These are phyloP conservation scores for Daedalea quercina DNA, from an alignment of 768 basidiomycete species.

Conservation along the genomic window DNA sequence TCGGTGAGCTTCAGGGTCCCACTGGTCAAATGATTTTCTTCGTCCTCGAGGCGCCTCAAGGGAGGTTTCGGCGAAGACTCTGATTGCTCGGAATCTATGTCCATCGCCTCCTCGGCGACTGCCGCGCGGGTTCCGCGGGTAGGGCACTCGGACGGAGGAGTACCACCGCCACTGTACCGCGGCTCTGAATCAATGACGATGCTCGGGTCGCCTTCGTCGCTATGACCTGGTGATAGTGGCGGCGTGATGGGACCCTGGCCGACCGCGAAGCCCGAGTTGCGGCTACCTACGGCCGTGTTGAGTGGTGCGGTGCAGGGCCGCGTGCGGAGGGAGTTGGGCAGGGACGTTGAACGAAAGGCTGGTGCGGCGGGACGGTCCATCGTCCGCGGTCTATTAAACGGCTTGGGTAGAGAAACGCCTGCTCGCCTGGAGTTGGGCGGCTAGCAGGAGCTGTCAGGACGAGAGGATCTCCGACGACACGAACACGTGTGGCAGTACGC, in stretches of 20 bases:
- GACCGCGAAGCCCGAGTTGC: conserved; percentile 37
- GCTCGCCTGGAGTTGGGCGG: conserved; percentile 16
- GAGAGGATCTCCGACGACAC: conserved; percentile 7
- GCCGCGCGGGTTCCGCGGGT: background rate
- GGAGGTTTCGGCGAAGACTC: conserved; percentile 31
- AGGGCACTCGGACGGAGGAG: conserved; percentile 5
- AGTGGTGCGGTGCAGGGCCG: conserved; percentile 11
- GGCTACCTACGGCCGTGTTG: conserved; percentile 17
- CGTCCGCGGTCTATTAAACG: conserved; percentile 12
- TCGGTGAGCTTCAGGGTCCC: conserved; percentile 62
- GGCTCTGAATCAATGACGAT: conserved; percentile 35
- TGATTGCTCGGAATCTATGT: conserved; percentile 13
- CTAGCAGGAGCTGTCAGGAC: conserved; percentile 1
- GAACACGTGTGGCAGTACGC: conserved; percentile 10
- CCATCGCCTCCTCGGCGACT: conserved; percentile 16
- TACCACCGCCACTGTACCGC: conserved; percentile 25
- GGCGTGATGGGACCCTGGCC: conserved; percentile 64
- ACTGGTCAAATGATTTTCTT: conserved; percentile 51
- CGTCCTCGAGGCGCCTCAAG: conserved; percentile 59
- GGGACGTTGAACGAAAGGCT: conserved; percentile 21
- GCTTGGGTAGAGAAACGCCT: conserved; percentile 15
- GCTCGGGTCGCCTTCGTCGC: conserved; percentile 29
- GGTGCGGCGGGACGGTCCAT: conserved; percentile 19
- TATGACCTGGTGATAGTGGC: conserved; percentile 55
- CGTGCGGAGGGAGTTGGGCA: conserved; percentile 14